Evolutionary conservation across 345 rosid genomes (phyloP).

Genomic region (Dipteronia dyeriana): DNA sequence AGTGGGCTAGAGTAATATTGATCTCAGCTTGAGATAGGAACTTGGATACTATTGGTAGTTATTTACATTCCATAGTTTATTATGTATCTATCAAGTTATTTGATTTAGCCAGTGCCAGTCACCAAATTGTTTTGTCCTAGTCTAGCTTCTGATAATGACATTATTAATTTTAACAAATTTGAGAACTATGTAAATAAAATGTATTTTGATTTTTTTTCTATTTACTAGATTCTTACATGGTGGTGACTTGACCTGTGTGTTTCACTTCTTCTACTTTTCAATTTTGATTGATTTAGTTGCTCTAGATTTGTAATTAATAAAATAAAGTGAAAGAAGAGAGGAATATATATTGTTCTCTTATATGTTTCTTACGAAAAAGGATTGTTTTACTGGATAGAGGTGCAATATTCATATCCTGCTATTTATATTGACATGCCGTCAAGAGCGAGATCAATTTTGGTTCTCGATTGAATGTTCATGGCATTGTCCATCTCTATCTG

Average conservation of each 20-base stretch:
- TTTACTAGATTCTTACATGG: not conserved
- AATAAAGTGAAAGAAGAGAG: not conserved
- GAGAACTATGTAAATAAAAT: not conserved
- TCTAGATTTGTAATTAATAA: not conserved
- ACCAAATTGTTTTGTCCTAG: constrained; percentile 1
- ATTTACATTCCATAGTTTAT: not conserved
- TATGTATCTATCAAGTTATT: not conserved
- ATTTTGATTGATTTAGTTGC: not conserved
- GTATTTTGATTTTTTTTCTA: not conserved
- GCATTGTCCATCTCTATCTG: not conserved
- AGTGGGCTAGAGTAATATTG: not conserved
- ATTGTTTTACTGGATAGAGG: not conserved
- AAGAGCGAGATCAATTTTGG: not conserved
- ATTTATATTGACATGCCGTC: not conserved
- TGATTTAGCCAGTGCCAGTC: not conserved
- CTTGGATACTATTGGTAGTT: not conserved
- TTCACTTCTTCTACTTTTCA: not conserved
- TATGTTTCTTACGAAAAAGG: not conserved
- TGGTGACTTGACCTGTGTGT: not conserved
- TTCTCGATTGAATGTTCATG: not conserved
- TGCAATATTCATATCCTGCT: not conserved
- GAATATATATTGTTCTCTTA: not conserved
- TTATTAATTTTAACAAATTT: not conserved
- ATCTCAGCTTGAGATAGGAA: not conserved
- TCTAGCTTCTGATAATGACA: not conserved